Base-by-base conservation (phyloP, 2,329 filamentous ascomycete genomes). In the Penicillium hesseltinei region DNA sequence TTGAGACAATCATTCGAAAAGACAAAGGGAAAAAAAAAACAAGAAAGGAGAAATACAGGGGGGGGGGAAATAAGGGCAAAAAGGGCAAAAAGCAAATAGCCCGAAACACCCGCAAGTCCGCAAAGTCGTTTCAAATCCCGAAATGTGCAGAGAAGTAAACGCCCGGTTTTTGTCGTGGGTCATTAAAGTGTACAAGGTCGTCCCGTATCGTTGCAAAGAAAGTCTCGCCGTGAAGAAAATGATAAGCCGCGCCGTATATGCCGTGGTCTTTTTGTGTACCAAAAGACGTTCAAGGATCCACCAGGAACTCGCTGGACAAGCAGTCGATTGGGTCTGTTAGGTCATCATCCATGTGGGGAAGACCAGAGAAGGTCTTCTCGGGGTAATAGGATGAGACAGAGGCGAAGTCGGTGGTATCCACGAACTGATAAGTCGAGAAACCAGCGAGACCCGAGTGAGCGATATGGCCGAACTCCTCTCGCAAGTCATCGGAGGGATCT, bases 241-340 rank as follows among this genome's bases (percentile, higher is more conserved):
- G 47, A 44, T 48, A 44, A 47, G 56, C 40, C 45, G 55, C 51
- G 53, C 53, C 54, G 49, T 60, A 54, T 57, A 45, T 52, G 36
- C 11, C 56, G 57, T 61, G 45, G 43, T 52, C 55, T 25, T 39
- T 59, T 52, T 56, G 19, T 13, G 21, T 50, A 47, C 42, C 43
- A 15, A 33, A 51, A 58, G 53, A 33, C 33, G 25, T 31, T 63
- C 49, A 66, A 42, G 65, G 65, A 11, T 75, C 73, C n/a, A 72
- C 65, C 43, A 73, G 66, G 46, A 75, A 75, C 49, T 75, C 72
- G 36, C 73, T 69, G 29, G 71, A 71, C 44, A 76, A 70, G 53
- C 73, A 73, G 52, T 76, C 73, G 15, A 75, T 75, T 43, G 73
- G 72, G 43, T 74, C 69, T 17, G 67, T 64, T 53, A 73, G 67